These are phyloP conservation scores for Fonsecaea nubica DNA, from an alignment of 2,329 filamentous ascomycete species.

Conservation along the genomic window DNA sequence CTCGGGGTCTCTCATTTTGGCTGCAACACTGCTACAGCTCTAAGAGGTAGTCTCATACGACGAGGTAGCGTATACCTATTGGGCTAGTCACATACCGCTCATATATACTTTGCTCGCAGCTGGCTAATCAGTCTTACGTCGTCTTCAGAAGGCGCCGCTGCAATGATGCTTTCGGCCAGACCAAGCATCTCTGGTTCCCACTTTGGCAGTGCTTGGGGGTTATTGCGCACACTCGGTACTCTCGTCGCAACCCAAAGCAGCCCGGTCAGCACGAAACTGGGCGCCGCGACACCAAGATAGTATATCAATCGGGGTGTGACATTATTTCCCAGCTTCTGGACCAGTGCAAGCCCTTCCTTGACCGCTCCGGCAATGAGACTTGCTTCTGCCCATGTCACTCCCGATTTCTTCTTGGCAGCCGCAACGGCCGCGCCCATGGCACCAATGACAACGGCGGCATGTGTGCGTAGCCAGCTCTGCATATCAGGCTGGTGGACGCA, in stretches of 20 bases:
- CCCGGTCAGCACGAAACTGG: conserved; percentile 22
- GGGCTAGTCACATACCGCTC: conserved; percentile 9
- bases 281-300: conserved; percentile 23
- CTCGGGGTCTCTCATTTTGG: neutral
- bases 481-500: conserved; percentile 28
- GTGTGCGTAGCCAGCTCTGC: conserved; percentile 30
- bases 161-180: conserved; percentile 25
- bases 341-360: conserved; percentile 15
- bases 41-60: too few species aligned
- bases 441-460: conserved; percentile 23
- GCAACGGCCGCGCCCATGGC: conserved; percentile 22
- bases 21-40: too few species aligned
- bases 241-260: conserved; percentile 22
- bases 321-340: conserved; percentile 21
- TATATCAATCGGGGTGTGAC: conserved; percentile 20
- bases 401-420: conserved; percentile 23
- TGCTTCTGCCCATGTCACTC: conserved; percentile 22
- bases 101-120: conserved; percentile 17
- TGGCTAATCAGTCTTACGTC: conserved; percentile 20
- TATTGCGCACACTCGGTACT: conserved; percentile 22
- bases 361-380: conserved; percentile 9
- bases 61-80: too few species aligned
- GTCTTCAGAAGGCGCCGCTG: conserved; percentile 18
- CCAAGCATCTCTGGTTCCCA: conserved; percentile 24
- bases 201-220: conserved; percentile 19